Base-by-base conservation (phyloP, 139 green algal species). In the Chlamydomonas applanata region DNA sequence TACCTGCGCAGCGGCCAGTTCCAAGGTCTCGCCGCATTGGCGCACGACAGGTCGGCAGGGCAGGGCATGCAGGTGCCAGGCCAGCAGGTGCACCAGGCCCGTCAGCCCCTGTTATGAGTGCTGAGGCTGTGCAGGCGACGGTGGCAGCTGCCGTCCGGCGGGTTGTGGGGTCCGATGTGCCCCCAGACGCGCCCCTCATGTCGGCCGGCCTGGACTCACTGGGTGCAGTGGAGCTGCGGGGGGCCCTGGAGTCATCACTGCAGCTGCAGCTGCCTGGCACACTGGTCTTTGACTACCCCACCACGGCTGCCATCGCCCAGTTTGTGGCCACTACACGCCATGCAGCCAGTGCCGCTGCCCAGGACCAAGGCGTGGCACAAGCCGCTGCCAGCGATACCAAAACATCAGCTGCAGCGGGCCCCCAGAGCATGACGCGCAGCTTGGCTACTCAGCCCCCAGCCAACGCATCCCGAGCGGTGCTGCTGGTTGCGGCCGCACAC, bases 161-260 rank as follows among this genome's bases (percentile, higher is more conserved):
- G 63, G 53, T 79, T 11, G 24, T 66, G 24, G 59, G 59, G 3
- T 20, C 53, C 17, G 71, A 46, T 30, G 79, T 87, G 29, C 16
- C 71, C 25, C 29, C 66, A 17, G 79, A 90, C 62, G 84, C 81
- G 0, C 90, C 90, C 24, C 81, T 95, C 45, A 92, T 93, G 85
- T 80, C 83, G 24, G 63, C n/a, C 3, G 92, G 92, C 13, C 75
- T 96, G 65, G 91, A 97, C 76, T 92, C 84, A 9, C 79, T 97
- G 46, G 88, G 85, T 17, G 82, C 84, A 11, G 89, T 96, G 67
- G 88, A 96, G 85, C 88, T 95, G 27, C 81, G 81, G 20, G 90
- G 85, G 52, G 61, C 72, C 1, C 76, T 95, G 30, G 69, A 88
- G 35, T 36, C 63, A 0, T 17, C 46, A 14, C 75, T 89, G 36